Conservation (phyloP, 2,329 filamentous ascomycete species). For the Sporothrix curviconia region DNA sequence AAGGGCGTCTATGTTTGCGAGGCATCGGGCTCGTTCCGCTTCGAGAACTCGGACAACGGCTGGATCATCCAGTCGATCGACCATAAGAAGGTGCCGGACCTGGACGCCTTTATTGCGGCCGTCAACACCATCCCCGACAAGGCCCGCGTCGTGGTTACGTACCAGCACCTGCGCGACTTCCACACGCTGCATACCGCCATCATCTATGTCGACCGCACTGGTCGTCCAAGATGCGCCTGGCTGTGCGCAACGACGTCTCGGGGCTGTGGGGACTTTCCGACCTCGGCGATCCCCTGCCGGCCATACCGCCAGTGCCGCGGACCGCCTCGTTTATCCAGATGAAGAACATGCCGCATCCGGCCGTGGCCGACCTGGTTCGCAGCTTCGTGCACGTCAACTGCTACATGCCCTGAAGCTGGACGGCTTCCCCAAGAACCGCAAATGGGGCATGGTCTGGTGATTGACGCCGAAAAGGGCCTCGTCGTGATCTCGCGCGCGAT, state of each 20-base stretch:
- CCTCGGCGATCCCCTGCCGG: constrained; percentile 72
- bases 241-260: constrained; percentile 79
- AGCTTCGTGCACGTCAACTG: constrained; percentile 93
- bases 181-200: constrained; percentile 93
- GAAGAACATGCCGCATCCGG: constrained; percentile 78
- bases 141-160: constrained; percentile 84
- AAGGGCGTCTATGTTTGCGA: constrained; percentile 94
- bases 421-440: constrained; percentile 90
- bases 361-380: constrained; percentile 85
- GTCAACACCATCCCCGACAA: constrained; percentile 79
- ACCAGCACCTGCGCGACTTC: constrained; percentile 89
- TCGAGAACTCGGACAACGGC: constrained; percentile 83
- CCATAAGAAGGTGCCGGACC: constrained; percentile 81
- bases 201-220: constrained; percentile 92
- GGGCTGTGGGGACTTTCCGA: constrained; percentile 94
- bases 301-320: constrained; percentile 62
- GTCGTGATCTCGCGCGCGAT: constrained; percentile 92
- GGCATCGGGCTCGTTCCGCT: constrained; percentile 87
- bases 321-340: constrained; percentile 89
- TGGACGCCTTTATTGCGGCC: constrained; percentile 84
- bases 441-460: constrained; percentile 93
- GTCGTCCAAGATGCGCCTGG: constrained; percentile 90
- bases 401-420: constrained; percentile 94
- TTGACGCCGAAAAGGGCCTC: constrained; percentile 91
- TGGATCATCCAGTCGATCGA: constrained; percentile 93